Percentiles rank a stretch among this genome's conserved stretches.
Conservation (phyloP, 1,284 basidiomycete species). For the Ceratobasidium sp. region DNA sequence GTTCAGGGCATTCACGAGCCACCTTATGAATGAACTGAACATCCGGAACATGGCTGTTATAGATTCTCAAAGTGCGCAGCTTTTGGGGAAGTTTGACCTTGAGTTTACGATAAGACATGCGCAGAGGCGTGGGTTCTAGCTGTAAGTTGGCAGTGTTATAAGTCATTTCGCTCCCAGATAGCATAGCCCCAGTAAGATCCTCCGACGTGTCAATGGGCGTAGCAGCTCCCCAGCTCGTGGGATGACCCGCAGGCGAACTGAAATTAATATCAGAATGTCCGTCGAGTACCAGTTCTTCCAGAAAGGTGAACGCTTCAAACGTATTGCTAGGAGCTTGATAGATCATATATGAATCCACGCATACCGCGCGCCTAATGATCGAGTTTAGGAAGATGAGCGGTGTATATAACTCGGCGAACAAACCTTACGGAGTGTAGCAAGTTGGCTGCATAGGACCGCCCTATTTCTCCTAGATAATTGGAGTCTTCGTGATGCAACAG, state of each 20-base stretch:
- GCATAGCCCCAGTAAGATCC: neutral
- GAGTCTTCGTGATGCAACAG: neutral
- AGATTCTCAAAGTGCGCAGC: constrained; percentile 7
- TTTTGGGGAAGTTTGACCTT: constrained; percentile 4
- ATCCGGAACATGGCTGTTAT: constrained; percentile 36
- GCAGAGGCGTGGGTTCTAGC: neutral
- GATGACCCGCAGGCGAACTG: neutral
- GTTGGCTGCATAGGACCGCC: neutral
- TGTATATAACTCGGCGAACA: neutral
- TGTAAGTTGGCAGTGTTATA: neutral
- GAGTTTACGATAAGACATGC: constrained; percentile 30
- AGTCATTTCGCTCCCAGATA: neutral
- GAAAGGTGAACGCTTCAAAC: neutral
- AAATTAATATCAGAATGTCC: constrained; percentile 37
- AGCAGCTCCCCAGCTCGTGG: neutral
- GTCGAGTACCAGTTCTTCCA: constrained; percentile 13
- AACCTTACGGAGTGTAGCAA: constrained; percentile 1
- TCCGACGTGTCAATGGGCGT: no score
- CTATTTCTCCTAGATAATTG: neutral
- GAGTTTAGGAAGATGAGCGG: neutral
- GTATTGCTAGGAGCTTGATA: neutral
- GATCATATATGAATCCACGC: neutral
- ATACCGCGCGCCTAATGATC: constrained; percentile 18
- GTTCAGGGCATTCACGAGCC: constrained; percentile 8
- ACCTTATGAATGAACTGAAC: constrained; percentile 25